Percentiles rank a stretch among this genome's conserved stretches.
Evolutionary conservation across 768 basidiomycete species (phyloP).

Genomic region (Lactarius hatsudake): DNA sequence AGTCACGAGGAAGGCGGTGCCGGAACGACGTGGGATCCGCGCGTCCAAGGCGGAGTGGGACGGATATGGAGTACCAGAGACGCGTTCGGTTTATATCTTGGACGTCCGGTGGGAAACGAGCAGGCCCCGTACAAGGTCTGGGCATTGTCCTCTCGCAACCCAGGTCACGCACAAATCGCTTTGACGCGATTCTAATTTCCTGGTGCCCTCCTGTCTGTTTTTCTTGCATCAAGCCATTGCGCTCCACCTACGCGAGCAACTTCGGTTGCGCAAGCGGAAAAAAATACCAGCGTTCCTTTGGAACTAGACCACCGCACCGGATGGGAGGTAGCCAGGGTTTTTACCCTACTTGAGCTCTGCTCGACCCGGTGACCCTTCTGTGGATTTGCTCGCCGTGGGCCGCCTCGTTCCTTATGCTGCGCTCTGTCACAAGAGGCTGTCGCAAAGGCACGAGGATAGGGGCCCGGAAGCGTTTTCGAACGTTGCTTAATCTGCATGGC

Average conservation of each 20-base stretch:
- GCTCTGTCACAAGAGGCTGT: constrained; percentile 9
- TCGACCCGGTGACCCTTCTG: constrained; percentile 26
- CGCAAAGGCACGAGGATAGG: constrained; percentile 15
- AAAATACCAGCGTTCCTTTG: constrained; percentile 12
- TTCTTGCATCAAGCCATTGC: constrained; percentile 11
- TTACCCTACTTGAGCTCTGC: constrained; percentile 21
- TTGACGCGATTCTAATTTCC: constrained; percentile 9
- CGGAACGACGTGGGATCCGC: constrained; percentile 22
- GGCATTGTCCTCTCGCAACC: not conserved
- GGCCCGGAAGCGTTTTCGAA: constrained; percentile 23
- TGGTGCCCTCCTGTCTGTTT: constrained; percentile 17
- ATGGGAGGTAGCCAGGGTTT: constrained; percentile 22
- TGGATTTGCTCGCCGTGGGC: constrained; percentile 27
- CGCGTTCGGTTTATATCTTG: not conserved
- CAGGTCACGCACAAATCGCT: constrained; percentile 10
- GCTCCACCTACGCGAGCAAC: not conserved
- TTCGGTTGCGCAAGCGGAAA: not conserved
- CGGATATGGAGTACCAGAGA: constrained; percentile 9
- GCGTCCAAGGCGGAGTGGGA: constrained; percentile 4
- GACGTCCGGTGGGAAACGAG: constrained; percentile 17
- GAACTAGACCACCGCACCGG: constrained; percentile 21
- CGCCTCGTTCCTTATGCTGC: constrained; percentile 13
- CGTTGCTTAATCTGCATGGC: constrained; percentile 26
- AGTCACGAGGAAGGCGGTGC: constrained; percentile 24
- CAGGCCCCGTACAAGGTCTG: constrained; percentile 8